Evolutionary conservation across 2,329 filamentous ascomycete genomes (phyloP).

Genomic region (Elsinoe fawcettii): DNA sequence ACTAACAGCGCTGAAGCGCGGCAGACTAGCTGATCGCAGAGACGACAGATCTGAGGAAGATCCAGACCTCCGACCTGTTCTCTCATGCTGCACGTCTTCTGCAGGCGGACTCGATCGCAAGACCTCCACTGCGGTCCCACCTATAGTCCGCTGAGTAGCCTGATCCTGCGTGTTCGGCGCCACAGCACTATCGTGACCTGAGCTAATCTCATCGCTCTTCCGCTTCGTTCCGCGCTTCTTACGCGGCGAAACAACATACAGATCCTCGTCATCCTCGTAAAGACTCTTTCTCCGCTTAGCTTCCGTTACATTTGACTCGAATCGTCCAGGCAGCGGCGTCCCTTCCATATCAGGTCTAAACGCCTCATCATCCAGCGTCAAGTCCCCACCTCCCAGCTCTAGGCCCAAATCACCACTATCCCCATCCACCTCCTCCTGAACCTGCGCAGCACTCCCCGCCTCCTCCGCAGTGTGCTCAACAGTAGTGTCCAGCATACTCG

Average conservation of each 20-base stretch:
- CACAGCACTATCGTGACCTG: neutral
- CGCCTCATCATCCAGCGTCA: neutral
- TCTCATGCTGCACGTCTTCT: neutral
- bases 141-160: neutral
- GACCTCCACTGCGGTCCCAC: neutral
- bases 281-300: slow-evolving; percentile 2
- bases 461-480: neutral
- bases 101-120: slow-evolving; percentile 3
- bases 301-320: neutral
- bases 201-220: slow-evolving; percentile 8
- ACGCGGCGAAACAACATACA: slow-evolving; percentile 9
- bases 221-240: slow-evolving; percentile 9
- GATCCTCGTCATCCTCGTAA: slow-evolving; percentile 9
- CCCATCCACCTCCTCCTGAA: neutral
- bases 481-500: slow-evolving; percentile 16
- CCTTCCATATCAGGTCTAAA: slow-evolving; percentile 4
- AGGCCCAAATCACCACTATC: neutral
- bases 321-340: slow-evolving; percentile 1
- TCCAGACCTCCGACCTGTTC: neutral
- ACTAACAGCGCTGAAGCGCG: neutral
- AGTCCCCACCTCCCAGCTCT: neutral
- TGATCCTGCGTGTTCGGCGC: neutral
- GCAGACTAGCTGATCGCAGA: neutral
- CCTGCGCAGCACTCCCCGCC: neutral
- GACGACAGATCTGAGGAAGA: slow-evolving; percentile 8